Percentiles rank a stretch among this genome's conserved stretches.
phyloP scores from a whole-genome alignment of 2,329 filamentous ascomycete genomes.

The Sporothrix dimorphospora region DNA sequence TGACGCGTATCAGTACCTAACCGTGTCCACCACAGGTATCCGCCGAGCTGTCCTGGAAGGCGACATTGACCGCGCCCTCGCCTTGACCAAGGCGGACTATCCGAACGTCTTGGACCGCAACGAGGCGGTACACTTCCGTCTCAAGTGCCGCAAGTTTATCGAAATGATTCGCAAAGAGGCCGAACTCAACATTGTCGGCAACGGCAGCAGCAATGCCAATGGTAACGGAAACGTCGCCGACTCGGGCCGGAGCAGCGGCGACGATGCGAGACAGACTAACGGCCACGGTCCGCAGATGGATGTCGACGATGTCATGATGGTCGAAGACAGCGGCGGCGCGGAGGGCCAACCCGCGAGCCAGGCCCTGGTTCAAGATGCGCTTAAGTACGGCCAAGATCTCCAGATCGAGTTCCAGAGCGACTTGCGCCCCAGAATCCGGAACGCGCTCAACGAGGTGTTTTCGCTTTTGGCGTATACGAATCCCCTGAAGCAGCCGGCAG shows the following conservation, averaged over 20 bases:
- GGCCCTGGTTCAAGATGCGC: conserved; percentile 66
- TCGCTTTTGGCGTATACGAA: conserved; percentile 85
- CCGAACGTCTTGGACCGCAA: conserved; percentile 78
- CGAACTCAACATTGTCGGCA: conserved; percentile 59
- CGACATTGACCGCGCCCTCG: conserved; percentile 88
- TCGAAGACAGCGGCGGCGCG: conserved; percentile 45
- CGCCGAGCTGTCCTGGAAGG: conserved; percentile 85
- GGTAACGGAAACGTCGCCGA: background rate
- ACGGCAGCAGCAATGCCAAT: conserved; percentile 36
- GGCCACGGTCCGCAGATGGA: conserved; percentile 54
- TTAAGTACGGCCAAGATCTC: conserved; percentile 79
- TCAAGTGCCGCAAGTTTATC: conserved; percentile 89
- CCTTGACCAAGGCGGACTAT: conserved; percentile 77
- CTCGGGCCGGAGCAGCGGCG: background rate
- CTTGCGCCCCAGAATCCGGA: conserved; percentile 68
- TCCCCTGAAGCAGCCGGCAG: conserved; percentile 71
- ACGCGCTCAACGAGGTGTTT: conserved; percentile 81
- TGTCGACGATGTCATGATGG: conserved; percentile 60
- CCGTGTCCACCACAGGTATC: conserved; percentile 71
- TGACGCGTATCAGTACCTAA: too few relatives aligned
- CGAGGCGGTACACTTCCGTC: conserved; percentile 81
- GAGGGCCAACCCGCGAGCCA: conserved; percentile 40
- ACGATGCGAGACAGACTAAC: conserved; percentile 12
- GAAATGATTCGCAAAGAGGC: conserved; percentile 85
- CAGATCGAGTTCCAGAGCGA: conserved; percentile 77